These are phyloP conservation scores for Annulohypoxylon maeteangense DNA, from an alignment of 495 filamentous ascomycete genomes.

Conservation along the genomic window DNA sequence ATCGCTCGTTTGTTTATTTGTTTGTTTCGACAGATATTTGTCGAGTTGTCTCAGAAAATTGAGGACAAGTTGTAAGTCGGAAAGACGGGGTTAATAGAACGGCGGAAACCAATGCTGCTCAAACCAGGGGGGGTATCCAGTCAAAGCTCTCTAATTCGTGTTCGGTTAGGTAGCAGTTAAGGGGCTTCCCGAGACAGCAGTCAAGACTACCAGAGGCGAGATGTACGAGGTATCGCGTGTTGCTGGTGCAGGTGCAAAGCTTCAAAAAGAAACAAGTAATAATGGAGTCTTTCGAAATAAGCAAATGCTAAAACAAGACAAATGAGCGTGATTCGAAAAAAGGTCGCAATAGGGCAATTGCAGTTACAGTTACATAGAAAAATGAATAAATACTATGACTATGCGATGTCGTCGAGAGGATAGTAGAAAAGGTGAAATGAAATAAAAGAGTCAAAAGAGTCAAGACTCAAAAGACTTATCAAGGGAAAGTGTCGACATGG, in stretches of 20 bases:
- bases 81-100: conserved; percentile 6
- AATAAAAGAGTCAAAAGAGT: neutral
- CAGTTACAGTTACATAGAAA: conserved; percentile 3
- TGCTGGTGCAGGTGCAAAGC: neutral
- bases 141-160: neutral
- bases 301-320: conserved; percentile 10
- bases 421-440: neutral
- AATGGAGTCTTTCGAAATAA: conserved; percentile 5
- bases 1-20: neutral
- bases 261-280: neutral
- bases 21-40: neutral
- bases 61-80: conserved; percentile 10
- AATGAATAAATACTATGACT: neutral
- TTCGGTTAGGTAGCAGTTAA: conserved; percentile 14
- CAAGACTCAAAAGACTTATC: neutral
- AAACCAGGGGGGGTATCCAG: neutral
- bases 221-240: neutral
- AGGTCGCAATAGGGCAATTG: neutral
- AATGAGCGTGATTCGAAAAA: conserved; percentile 17
- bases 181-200: conserved; percentile 33
- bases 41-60: conserved; percentile 12
- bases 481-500: conserved; percentile 11
- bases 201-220: conserved; percentile 4
- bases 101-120: neutral
- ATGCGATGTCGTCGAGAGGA: conserved; percentile 17